These are phyloP conservation scores for Nemophila menziesii DNA, from an alignment of 257 asterid species.

Conservation along the genomic window DNA sequence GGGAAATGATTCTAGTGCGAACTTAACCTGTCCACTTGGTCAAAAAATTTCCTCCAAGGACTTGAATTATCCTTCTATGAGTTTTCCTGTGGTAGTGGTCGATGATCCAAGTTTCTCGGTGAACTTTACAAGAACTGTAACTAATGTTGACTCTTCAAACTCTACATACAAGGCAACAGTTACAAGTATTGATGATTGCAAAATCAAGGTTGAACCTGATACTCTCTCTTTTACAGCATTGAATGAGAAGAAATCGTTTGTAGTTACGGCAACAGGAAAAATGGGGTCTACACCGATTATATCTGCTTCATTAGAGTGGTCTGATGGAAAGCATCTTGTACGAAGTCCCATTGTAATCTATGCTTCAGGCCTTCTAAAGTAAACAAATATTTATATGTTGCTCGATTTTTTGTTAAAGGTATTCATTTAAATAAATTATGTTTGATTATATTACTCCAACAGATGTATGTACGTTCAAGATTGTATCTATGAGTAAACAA, in stretches of 20 bases:
- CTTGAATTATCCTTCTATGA: conserved; percentile 31
- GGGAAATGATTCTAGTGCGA: not conserved
- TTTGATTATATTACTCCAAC: too few species aligned
- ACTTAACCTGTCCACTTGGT: not conserved
- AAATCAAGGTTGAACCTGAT: not conserved
- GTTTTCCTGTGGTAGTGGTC: not conserved
- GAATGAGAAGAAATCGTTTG: not conserved
- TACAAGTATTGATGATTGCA: not conserved
- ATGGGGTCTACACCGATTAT: not conserved
- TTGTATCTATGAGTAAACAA: too few species aligned
- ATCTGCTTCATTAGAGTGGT: conserved; percentile 3
- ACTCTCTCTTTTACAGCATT: not conserved
- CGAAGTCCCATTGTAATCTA: not conserved
- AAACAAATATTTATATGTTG: too few species aligned
- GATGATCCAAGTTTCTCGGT: conserved; percentile 6
- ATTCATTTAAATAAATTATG: too few species aligned
- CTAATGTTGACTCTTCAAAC: conserved; percentile 22
- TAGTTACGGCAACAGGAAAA: not conserved
- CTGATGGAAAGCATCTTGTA: not conserved
- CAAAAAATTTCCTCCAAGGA: conserved; percentile 1
- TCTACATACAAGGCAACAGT: conserved; percentile 26
- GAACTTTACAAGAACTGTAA: conserved; percentile 22
- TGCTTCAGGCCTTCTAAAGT: not conserved
- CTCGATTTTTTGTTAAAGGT: too few species aligned
- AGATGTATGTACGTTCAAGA: too few species aligned